Evolutionary conservation across 1,139 yeast genomes (phyloP).

Genomic region (Saccharomyces uvarum): DNA sequence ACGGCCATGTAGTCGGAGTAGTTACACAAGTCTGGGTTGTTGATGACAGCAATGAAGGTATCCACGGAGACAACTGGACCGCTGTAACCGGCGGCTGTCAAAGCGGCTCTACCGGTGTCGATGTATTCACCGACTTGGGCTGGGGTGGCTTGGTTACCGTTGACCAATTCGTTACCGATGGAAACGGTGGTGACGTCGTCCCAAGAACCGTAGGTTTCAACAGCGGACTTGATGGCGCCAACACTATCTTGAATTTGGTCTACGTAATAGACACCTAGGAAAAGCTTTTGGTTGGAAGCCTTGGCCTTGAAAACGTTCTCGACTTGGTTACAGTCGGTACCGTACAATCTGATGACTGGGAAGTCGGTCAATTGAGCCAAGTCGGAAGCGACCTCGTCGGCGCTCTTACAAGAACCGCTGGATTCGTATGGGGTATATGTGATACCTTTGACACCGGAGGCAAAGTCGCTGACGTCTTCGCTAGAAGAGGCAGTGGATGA

Average conservation of each 20-base stretch:
- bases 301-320: conserved; percentile 59
- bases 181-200: conserved; percentile 63
- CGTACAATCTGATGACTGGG: conserved; percentile 66
- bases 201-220: conserved; percentile 56
- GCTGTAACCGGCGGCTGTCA: conserved; percentile 53
- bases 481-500: conserved; percentile 27
- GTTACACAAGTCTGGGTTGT: conserved; percentile 64
- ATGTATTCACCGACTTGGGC: conserved; percentile 50
- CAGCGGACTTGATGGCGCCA: conserved; percentile 46
- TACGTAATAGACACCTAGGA: conserved; percentile 63
- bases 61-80: conserved; percentile 75
- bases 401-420: conserved; percentile 66
- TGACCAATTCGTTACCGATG: conserved; percentile 76
- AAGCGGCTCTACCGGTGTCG: conserved; percentile 49
- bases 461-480: conserved; percentile 22
- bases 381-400: conserved; percentile 52
- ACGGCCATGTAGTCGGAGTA: conserved; percentile 73
- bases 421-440: conserved; percentile 76
- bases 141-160: conserved; percentile 55
- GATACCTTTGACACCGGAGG: conserved; percentile 51
- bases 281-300: conserved; percentile 52
- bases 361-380: conserved; percentile 46
- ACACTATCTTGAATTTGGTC: conserved; percentile 47
- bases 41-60: conserved; percentile 65
- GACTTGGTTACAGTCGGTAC: conserved; percentile 78